Percentiles rank a stretch among this genome's conserved stretches.
Evolutionary conservation across 495 filamentous ascomycete genomes (phyloP).

Genomic region (Rostrohypoxylon terebratum): DNA sequence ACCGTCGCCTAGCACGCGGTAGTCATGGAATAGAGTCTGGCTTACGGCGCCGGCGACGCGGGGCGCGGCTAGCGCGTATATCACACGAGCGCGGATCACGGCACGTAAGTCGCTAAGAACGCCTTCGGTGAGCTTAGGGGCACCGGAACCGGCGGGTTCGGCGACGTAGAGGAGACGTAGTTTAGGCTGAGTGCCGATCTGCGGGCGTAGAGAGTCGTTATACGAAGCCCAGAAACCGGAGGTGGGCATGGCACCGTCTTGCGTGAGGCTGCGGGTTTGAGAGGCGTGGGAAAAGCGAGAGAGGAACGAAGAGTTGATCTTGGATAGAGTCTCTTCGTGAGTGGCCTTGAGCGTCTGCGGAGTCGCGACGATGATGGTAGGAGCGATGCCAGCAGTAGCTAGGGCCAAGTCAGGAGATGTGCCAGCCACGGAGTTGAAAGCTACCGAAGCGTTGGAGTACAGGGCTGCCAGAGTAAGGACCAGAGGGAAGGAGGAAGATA

Average conservation of each 20-base stretch:
- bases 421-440: conserved; percentile 87
- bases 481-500: conserved; percentile 82
- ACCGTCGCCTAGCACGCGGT: conserved; percentile 69
- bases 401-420: conserved; percentile 74
- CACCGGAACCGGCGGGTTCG: conserved; percentile 65
- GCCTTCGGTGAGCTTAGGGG: conserved; percentile 68
- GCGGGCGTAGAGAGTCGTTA: conserved; percentile 69
- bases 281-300: conserved; percentile 69
- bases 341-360: conserved; percentile 76
- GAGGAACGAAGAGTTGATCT: conserved; percentile 61
- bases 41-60: conserved; percentile 84
- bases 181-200: conserved; percentile 72
- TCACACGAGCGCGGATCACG: conserved; percentile 80
- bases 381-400: conserved; percentile 77
- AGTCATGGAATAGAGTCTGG: conserved; percentile 90
- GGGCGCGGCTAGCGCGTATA: conserved; percentile 86
- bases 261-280: conserved; percentile 73
- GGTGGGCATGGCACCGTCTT: conserved; percentile 77
- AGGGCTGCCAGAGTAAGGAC: conserved; percentile 84
- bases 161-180: conserved; percentile 79
- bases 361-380: conserved; percentile 85
- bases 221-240: conserved; percentile 71
- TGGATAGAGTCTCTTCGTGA: conserved; percentile 63
- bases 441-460: conserved; percentile 83
- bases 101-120: conserved; percentile 82